Evolutionary conservation across 1,284 basidiomycete species (phyloP).

Genomic region (Ganoderma meredithae): DNA sequence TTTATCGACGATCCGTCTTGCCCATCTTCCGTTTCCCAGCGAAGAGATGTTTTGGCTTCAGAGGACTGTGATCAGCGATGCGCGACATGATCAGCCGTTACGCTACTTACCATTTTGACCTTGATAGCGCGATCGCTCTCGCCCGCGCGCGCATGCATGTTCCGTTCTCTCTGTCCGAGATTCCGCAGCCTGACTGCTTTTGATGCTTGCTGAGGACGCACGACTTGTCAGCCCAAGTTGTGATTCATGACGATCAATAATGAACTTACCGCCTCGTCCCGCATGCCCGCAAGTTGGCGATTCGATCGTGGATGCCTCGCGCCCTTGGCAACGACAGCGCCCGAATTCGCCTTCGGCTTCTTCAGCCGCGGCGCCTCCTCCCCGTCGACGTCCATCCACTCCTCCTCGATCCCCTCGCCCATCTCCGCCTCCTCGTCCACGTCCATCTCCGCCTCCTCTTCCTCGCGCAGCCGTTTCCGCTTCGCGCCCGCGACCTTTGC

Average conservation of each 20-base stretch:
- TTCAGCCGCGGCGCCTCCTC: constrained; percentile 65
- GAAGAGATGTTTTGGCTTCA: constrained; percentile 86
- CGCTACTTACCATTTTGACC: constrained; percentile 82
- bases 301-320: constrained; percentile 73
- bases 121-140: constrained; percentile 87
- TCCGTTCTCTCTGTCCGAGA: constrained; percentile 85
- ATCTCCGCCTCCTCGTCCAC: constrained; percentile 51
- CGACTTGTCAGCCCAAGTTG: constrained; percentile 11
- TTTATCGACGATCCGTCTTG: constrained; percentile 83
- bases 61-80: constrained; percentile 26
- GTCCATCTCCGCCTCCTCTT: constrained; percentile 57
- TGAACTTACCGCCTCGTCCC: constrained; percentile 67
- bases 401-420: constrained; percentile 43
- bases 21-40: constrained; percentile 90
- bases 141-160: constrained; percentile 88
- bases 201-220: constrained; percentile 68
- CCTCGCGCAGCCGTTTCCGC: constrained; percentile 70
- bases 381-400: constrained; percentile 63
- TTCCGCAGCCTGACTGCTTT: constrained; percentile 85
- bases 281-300: constrained; percentile 82
- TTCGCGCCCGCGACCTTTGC: constrained; percentile 80
- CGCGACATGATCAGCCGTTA: constrained; percentile 28
- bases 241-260: neutral
- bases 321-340: constrained; percentile 56
- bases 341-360: constrained; percentile 68